Conservation (phyloP, 345 rosid species). For the Sonneratia alba region DNA sequence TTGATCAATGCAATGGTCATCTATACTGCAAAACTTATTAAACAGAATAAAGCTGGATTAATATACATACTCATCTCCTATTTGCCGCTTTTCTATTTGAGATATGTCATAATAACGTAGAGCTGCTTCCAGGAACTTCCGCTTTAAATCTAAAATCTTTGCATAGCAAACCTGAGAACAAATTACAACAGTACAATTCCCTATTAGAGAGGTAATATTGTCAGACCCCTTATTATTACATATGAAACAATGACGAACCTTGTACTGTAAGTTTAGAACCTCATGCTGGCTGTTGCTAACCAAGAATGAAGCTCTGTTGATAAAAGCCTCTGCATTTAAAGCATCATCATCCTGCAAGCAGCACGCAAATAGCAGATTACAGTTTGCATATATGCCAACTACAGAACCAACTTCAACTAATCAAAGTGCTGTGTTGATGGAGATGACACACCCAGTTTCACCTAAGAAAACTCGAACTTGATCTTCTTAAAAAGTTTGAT, state of each 20-base stretch:
- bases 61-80: slow-evolving; percentile 77
- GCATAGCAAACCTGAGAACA: slow-evolving; percentile 77
- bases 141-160: slow-evolving; percentile 88
- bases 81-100: slow-evolving; percentile 89
- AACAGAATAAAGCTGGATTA: neutral
- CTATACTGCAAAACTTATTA: slow-evolving; percentile 20
- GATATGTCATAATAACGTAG: slow-evolving; percentile 84
- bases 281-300: slow-evolving; percentile 95
- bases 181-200: neutral
- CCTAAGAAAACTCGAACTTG: neutral
- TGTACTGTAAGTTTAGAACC: slow-evolving; percentile 79
- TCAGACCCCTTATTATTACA: neutral
- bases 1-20: neutral
- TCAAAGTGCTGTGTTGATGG: neutral
- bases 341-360: slow-evolving; percentile 91
- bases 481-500: neutral
- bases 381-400: neutral
- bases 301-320: slow-evolving; percentile 93
- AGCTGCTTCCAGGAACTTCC: slow-evolving; percentile 97
- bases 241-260: slow-evolving; percentile 32
- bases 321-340: slow-evolving; percentile 90
- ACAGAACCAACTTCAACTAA: neutral
- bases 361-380: slow-evolving; percentile 3
- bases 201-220: neutral
- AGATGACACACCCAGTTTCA: neutral